These are phyloP conservation scores for Neurospora sp. DNA, from an alignment of 2,329 filamentous ascomycete genomes.

Conservation along the genomic window DNA sequence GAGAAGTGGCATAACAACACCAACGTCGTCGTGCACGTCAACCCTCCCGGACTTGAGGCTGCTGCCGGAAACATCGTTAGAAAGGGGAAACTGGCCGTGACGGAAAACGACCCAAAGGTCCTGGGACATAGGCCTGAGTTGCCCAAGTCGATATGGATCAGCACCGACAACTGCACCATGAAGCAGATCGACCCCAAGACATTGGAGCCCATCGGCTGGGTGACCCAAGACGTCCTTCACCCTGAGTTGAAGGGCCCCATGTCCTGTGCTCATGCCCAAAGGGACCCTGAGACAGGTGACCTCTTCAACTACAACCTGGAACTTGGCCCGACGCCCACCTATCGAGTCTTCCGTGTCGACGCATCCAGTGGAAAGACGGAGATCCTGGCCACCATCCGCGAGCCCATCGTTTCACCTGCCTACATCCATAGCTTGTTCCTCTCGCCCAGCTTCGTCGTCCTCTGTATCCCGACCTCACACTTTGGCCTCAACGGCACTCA, in stretches of 20 bases:
- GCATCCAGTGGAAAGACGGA: slow-evolving; percentile 54
- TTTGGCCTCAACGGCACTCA: slow-evolving; percentile 47
- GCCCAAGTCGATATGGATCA: slow-evolving; percentile 41
- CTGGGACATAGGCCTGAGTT: slow-evolving; percentile 29
- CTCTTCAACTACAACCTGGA: slow-evolving; percentile 76
- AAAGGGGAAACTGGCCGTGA: slow-evolving; percentile 10
- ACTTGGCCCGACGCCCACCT: slow-evolving; percentile 45
- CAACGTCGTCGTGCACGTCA: slow-evolving; percentile 54
- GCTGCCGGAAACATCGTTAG: slow-evolving; percentile 8
- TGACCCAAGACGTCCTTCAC: slow-evolving; percentile 52
- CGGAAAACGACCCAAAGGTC: slow-evolving; percentile 3
- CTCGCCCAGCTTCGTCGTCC: slow-evolving; percentile 57
- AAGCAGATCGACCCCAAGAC: slow-evolving; percentile 60
- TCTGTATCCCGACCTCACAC: slow-evolving; percentile 63
- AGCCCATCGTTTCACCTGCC: slow-evolving; percentile 41
- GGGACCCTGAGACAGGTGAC: slow-evolving; percentile 64
- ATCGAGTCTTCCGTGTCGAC: slow-evolving; percentile 60
- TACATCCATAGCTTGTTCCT: slow-evolving; percentile 82
- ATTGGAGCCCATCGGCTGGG: slow-evolving; percentile 60
- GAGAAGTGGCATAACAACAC: slow-evolving; percentile 42
- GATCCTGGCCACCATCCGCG: slow-evolving; percentile 58
- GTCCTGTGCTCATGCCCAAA: slow-evolving; percentile 61
- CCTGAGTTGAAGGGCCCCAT: slow-evolving; percentile 57
- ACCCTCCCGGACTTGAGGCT: slow-evolving; percentile 48
- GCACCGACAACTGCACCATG: slow-evolving; percentile 46